These are phyloP conservation scores for Parasitella parasitica DNA, from an alignment of 371 early-diverging fungal species.

Conservation along the genomic window DNA sequence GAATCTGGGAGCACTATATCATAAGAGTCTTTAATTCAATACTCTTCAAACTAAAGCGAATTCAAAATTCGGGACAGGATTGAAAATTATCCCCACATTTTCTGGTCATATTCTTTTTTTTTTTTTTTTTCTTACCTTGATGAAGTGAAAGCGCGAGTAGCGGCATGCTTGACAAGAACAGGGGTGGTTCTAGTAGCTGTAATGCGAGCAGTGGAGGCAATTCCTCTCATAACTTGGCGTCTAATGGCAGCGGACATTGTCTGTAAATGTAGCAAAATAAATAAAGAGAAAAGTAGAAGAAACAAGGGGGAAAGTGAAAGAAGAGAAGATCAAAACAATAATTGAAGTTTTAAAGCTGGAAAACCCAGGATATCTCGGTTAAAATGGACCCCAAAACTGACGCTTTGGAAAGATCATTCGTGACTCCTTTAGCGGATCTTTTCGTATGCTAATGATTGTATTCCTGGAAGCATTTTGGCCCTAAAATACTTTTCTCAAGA, in stretches of 20 bases:
- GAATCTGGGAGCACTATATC: conserved; percentile 40
- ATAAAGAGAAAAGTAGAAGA: neutral
- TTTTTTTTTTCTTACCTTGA: conserved; percentile 25
- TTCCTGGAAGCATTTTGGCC: neutral
- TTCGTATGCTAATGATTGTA: conserved; percentile 1
- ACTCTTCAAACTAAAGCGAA: neutral
- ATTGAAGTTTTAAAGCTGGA: conserved; percentile 13
- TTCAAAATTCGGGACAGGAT: neutral
- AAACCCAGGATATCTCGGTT: conserved; percentile 34
- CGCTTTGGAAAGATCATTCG: neutral
- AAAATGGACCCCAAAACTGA: conserved; percentile 15
- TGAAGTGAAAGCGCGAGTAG: conserved; percentile 39
- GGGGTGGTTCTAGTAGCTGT: conserved; percentile 39
- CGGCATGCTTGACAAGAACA: conserved; percentile 29
- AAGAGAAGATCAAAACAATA: conserved; percentile 4
- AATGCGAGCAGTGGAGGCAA: conserved; percentile 40
- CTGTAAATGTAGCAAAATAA: neutral
- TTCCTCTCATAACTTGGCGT: conserved; percentile 49
- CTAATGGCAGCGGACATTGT: conserved; percentile 40
- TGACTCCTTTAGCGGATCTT: conserved; percentile 21
- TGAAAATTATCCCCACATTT: neutral
- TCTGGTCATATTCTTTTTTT: neutral
- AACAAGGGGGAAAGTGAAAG: conserved; percentile 3
- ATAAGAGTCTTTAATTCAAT: neutral
- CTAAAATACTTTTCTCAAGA: neutral